Conservation (phyloP, 768 basidiomycete species). For the Cystoderma amianthinum region DNA sequence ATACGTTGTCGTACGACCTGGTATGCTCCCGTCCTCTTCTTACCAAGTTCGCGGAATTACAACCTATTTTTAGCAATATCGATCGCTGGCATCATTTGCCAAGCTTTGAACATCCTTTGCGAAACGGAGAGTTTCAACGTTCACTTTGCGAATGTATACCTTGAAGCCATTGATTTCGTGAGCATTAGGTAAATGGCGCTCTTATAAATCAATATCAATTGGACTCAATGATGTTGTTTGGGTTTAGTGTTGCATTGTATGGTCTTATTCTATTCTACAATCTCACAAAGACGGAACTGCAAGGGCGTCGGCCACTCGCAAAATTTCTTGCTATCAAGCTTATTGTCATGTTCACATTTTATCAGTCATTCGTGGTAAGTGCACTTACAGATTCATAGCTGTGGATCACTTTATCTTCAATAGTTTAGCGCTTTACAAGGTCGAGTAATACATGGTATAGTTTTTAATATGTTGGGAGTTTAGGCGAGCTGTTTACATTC, state of each 20-base stretch:
- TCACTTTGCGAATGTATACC: slow-evolving; percentile 61
- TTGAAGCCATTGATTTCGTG: slow-evolving; percentile 68
- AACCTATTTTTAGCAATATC: slow-evolving; percentile 40
- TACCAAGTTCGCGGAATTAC: too few species aligned
- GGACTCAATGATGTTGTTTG: background rate
- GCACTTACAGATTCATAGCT: background rate
- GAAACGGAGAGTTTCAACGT: slow-evolving; percentile 49
- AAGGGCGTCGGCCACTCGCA: slow-evolving; percentile 65
- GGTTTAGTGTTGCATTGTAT: slow-evolving; percentile 72
- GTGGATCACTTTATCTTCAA: too few species aligned
- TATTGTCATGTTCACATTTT: slow-evolving; percentile 86
- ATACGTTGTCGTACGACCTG: slow-evolving; percentile 69
- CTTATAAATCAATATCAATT: background rate
- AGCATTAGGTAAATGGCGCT: slow-evolving; percentile 62
- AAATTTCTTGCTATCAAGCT: slow-evolving; percentile 88
- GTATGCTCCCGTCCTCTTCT: slow-evolving; percentile 14
- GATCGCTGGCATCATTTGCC: slow-evolving; percentile 73
- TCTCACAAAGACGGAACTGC: slow-evolving; percentile 72
- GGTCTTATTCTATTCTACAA: slow-evolving; percentile 82
- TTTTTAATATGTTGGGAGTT: too few species aligned
- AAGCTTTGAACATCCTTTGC: slow-evolving; percentile 66
- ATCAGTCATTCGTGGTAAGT: slow-evolving; percentile 73
- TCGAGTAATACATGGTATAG: slow-evolving; percentile 57
- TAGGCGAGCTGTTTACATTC: slow-evolving; percentile 1
- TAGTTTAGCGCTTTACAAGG: slow-evolving; percentile 66